phyloP scores from a whole-genome alignment of 345 rosid genomes.

The Boechera retrofracta region DNA sequence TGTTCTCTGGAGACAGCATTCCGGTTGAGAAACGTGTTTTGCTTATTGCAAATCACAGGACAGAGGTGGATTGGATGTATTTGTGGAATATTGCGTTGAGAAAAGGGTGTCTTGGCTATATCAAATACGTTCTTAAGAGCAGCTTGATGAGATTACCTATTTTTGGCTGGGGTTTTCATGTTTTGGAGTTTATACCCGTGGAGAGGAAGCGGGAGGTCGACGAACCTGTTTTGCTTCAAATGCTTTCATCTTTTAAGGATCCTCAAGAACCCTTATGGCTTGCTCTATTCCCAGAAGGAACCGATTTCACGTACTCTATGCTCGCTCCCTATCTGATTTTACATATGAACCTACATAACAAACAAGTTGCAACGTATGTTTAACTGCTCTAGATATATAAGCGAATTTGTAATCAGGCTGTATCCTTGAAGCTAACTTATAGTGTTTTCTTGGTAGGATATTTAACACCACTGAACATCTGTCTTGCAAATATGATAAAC shows the following conservation, averaged over 20 bases:
- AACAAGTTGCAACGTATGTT: neutral
- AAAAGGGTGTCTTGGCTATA: slow-evolving; percentile 72
- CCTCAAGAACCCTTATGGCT: slow-evolving; percentile 86
- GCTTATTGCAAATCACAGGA: slow-evolving; percentile 80
- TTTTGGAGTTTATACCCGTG: slow-evolving; percentile 82
- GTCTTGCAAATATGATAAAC: slow-evolving; percentile 1
- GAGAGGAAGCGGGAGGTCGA: slow-evolving; percentile 88
- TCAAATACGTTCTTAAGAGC: slow-evolving; percentile 84
- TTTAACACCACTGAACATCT: slow-evolving; percentile 4
- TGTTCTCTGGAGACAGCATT: slow-evolving; percentile 68
- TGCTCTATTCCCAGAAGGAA: slow-evolving; percentile 90
- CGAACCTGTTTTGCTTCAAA: slow-evolving; percentile 59
- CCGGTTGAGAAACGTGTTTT: slow-evolving; percentile 64
- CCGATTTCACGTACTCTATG: slow-evolving; percentile 73
- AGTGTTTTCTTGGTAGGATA: slow-evolving; percentile 4
- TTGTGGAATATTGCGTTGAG: slow-evolving; percentile 83
- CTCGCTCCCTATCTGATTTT: slow-evolving; percentile 32
- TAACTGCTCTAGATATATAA: slow-evolving; percentile 8
- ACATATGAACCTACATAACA: slow-evolving; percentile 8
- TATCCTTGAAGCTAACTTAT: neutral
- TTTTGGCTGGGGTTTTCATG: slow-evolving; percentile 89
- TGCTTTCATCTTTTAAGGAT: slow-evolving; percentile 69
- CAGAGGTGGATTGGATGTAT: slow-evolving; percentile 98
- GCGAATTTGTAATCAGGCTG: neutral
- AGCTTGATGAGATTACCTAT: slow-evolving; percentile 79